Evolutionary conservation across 169 alveolate genomes (phyloP).

Genomic region (Plasmodium gallinaceum): DNA sequence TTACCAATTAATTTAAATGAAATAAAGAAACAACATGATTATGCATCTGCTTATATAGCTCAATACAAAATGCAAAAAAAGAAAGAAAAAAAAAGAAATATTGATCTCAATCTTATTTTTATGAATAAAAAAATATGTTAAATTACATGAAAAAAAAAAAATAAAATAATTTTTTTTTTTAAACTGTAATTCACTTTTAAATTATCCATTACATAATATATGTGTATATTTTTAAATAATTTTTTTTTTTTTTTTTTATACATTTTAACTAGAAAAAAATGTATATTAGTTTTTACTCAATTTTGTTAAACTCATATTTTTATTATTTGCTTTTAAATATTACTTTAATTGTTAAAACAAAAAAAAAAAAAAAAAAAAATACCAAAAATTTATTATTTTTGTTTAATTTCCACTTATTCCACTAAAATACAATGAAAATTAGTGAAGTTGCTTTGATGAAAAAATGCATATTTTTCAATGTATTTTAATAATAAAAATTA

Average conservation of each 20-base stretch:
- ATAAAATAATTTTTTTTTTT: neutral
- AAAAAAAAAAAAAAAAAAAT: too few species aligned
- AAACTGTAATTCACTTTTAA: too few species aligned
- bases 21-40: conserved; percentile 60
- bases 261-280: neutral
- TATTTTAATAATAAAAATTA: too few species aligned
- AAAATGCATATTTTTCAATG: too few species aligned
- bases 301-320: neutral
- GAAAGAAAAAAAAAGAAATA: conserved; percentile 14
- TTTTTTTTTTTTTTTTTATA: neutral
- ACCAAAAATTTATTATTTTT: too few species aligned
- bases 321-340: neutral
- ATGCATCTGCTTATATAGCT: conserved; percentile 68
- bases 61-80: conserved; percentile 25
- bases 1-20: conserved; percentile 33
- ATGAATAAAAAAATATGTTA: conserved; percentile 17
- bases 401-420: too few species aligned
- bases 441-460: too few species aligned
- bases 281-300: neutral
- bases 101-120: conserved; percentile 13
- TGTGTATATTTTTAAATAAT: neutral
- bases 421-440: too few species aligned
- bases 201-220: too few species aligned
- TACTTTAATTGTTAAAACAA: neutral
- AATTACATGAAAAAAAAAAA: neutral